Base-by-base conservation (phyloP, 768 basidiomycete species). In the Tricholoma bakamatsutake region DNA sequence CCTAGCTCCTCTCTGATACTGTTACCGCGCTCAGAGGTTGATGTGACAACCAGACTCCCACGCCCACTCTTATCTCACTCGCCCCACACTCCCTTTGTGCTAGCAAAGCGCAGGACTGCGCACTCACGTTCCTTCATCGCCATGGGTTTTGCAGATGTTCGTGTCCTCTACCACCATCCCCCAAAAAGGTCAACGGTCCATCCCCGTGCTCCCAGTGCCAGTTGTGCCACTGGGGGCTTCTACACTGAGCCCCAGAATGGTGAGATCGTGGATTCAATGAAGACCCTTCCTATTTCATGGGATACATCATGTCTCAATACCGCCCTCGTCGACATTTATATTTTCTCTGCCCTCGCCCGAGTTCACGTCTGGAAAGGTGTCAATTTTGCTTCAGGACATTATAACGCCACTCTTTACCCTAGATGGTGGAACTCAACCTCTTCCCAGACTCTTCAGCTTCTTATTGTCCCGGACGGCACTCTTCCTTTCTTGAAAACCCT, bases 361-460 rank as follows among this genome's bases (percentile, higher is more conserved):
- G 69, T 88, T 46, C 56, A 61, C 54, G 69, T 76, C 39, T 92
- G 84, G 84, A 57, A 76, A 40, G 68, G 68, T 31, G 77, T 90
- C 52, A 69, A 74, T 48, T 81, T 71, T 62, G 60, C 71, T 5
- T 11, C 71, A 4, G 87, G 84, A 24, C 70, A 67, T 35, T 84
- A 82, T 65, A 66, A 74, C 42, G 71, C 81, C 2, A 66, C 64
- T 15, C 66, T 91, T 42, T 65, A 80, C 54, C 83, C 88, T 1
- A 72, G 76, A 17, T 90, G 88, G 88, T 92, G 87, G 87, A 83
- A 88, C 56, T 64, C 79, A 0, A 79, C 83, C 5, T 42, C 71
- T 1, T 64, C 72, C 0, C 67, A 77, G 34, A 62, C 65, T 1
- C 78, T 90, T 15, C 85, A 90, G 62, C 64, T 91, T 55, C 68